phyloP scores from a whole-genome alignment of 768 basidiomycete species.

The Mycena polygramma region DNA sequence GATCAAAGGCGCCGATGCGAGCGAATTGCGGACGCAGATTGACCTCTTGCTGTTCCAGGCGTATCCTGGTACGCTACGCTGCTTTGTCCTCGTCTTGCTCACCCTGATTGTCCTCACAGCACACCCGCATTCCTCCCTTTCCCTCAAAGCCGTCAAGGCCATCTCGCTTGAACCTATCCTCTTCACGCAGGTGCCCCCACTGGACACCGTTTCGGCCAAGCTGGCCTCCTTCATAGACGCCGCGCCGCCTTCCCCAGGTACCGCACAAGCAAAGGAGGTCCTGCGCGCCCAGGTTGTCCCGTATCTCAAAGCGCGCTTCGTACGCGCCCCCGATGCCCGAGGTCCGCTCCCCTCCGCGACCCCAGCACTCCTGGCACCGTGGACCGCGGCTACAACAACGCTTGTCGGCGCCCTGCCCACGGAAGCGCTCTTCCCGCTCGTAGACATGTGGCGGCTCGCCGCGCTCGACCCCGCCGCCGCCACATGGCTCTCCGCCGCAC shows the following conservation, averaged over 20 bases:
- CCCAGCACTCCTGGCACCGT: slow-evolving; percentile 57
- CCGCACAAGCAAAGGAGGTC: slow-evolving; percentile 60
- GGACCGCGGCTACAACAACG: slow-evolving; percentile 60
- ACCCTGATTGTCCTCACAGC: slow-evolving; percentile 55
- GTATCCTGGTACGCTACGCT: slow-evolving; percentile 77
- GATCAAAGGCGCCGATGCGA: slow-evolving; percentile 77
- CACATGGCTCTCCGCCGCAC: slow-evolving; percentile 59
- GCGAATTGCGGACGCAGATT: slow-evolving; percentile 79
- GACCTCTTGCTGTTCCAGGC: slow-evolving; percentile 82
- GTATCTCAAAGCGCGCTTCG: slow-evolving; percentile 74
- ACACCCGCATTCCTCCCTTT: slow-evolving; percentile 77
- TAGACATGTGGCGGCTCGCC: slow-evolving; percentile 87
- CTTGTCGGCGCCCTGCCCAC: slow-evolving; percentile 62
- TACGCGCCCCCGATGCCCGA: slow-evolving; percentile 35
- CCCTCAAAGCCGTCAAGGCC: slow-evolving; percentile 70
- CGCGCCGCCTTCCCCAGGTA: slow-evolving; percentile 50
- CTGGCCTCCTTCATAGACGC: slow-evolving; percentile 72
- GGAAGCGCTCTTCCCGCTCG: slow-evolving; percentile 80
- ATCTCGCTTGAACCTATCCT: slow-evolving; percentile 82
- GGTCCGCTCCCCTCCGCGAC: slow-evolving; percentile 47
- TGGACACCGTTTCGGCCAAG: slow-evolving; percentile 75
- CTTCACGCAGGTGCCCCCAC: slow-evolving; percentile 76
- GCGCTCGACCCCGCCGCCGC: slow-evolving; percentile 73
- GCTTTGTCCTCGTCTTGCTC: slow-evolving; percentile 10
- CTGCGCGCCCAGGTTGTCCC: slow-evolving; percentile 66